These are phyloP conservation scores for Apiospora hydei DNA, from an alignment of 2,329 filamentous ascomycete species.

Conservation along the genomic window DNA sequence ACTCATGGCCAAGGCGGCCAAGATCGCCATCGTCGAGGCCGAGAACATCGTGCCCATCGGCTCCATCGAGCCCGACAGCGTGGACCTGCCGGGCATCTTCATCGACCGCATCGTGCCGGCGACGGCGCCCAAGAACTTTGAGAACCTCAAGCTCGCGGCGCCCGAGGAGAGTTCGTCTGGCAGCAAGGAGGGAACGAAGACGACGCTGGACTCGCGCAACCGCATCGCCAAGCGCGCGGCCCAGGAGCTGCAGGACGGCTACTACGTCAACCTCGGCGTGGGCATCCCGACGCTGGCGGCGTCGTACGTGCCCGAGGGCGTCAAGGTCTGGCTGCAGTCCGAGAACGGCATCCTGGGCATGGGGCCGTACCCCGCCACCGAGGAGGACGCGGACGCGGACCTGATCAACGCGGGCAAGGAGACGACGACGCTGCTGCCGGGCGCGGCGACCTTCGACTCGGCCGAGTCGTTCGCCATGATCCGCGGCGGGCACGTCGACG, in stretches of 20 bases:
- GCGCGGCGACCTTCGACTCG: slow-evolving; percentile 79
- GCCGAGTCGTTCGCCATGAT: slow-evolving; percentile 90
- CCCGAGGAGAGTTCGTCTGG: slow-evolving; percentile 48
- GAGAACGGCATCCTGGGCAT: slow-evolving; percentile 89
- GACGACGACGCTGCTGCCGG: slow-evolving; percentile 80
- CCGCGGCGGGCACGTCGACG: slow-evolving; percentile 81
- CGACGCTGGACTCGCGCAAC: slow-evolving; percentile 62
- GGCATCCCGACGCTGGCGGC: slow-evolving; percentile 89
- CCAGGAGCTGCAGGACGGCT: slow-evolving; percentile 81
- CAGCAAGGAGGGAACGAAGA: slow-evolving; percentile 44
- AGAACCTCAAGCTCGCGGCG: slow-evolving; percentile 67
- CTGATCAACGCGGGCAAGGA: slow-evolving; percentile 90
- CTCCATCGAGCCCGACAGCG: slow-evolving; percentile 73
- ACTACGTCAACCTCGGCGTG: slow-evolving; percentile 82
- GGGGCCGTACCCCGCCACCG: slow-evolving; percentile 75
- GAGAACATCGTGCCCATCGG: slow-evolving; percentile 83
- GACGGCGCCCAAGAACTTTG: slow-evolving; percentile 74
- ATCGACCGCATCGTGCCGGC: slow-evolving; percentile 82
- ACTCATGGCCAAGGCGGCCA: slow-evolving; percentile 83
- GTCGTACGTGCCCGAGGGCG: slow-evolving; percentile 71
- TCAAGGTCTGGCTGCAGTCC: slow-evolving; percentile 82
- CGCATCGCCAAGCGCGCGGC: slow-evolving; percentile 80
- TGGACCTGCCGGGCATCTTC: slow-evolving; percentile 83
- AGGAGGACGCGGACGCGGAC: slow-evolving; percentile 76
- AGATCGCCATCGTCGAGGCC: slow-evolving; percentile 81